Evolutionary conservation across 2,329 filamentous ascomycete species (phyloP), one percentile per base, ranked within the genome.

Genomic region (Penicillium oxalicum): DNA sequence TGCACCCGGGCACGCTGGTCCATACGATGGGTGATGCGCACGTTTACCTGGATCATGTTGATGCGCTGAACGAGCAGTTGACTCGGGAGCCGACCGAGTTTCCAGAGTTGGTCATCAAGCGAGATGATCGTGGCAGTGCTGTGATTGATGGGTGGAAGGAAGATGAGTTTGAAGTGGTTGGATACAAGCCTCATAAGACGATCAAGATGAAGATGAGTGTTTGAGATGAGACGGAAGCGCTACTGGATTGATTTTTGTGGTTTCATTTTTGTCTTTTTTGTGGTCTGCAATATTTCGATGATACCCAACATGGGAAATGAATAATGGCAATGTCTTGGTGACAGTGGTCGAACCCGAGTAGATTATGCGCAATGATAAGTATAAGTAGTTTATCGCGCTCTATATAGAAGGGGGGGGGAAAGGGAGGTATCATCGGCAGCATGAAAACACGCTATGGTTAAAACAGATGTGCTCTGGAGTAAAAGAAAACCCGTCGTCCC

Each of bases 201-300:
- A 95, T 98, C 72, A 80, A 87, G 39, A 98, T 98, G 93, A 96
- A 97, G 75, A 98, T 98, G 93, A 94, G 88, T 64, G 91, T 97
- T 50, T 90, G 18, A 60, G 63, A 34, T 41, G 34, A 43, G 3
- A 34, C 11, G 29, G 29, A 32, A 32, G 29, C 27, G 35, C 38
- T 12, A 12, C 12, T n/a, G 27, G 43, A 35, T n/a, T 44, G 42
- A 27, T 37, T 13, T 38, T 45, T 42, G 29, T 40, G 18, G 1
- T 18, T 18, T 18, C 18, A 18, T 18, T 18, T 18, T 18, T 18
- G 18, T 2, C 2, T 18, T 18, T 40, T 44, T 49, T 40, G 40
- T 55, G 1, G 18, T 18, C 18, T 49, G 49, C 42, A 38, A 48
- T 47, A 18, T 58, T 50, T 54, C 50, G 54, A 58, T 52, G 54